phyloP scores from a whole-genome alignment of 495 filamentous ascomycete genomes.

The Ramalina intermedia region DNA sequence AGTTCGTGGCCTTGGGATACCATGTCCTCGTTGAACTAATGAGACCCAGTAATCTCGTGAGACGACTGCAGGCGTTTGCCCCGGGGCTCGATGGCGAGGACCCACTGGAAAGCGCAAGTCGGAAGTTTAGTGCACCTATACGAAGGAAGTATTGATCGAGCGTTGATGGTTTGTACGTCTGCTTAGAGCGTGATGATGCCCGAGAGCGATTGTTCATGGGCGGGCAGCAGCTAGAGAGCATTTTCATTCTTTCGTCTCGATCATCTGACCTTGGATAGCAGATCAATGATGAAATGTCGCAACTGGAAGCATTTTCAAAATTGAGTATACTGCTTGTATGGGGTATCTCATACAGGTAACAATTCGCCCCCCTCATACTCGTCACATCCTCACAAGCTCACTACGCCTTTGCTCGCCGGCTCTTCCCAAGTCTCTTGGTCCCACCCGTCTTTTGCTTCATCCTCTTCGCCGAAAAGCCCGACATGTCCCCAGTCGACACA shows the following conservation, averaged over 20 bases:
- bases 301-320: not conserved
- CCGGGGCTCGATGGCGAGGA: constrained; percentile 1
- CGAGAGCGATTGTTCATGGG: not conserved
- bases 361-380: not conserved
- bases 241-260: no score
- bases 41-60: constrained; percentile 10
- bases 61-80: constrained; percentile 12
- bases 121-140: constrained; percentile 8
- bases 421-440: constrained; percentile 49
- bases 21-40: not conserved
- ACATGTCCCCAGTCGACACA: constrained; percentile 58
- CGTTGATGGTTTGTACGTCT: not conserved
- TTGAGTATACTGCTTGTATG: not conserved
- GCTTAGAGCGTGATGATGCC: constrained; percentile 2
- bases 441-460: constrained; percentile 51
- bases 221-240: no score
- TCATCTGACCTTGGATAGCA: no score
- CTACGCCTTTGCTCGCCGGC: constrained; percentile 32
- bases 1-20: not conserved
- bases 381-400: not conserved
- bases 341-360: constrained; percentile 2
- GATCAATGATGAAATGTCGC: no score
- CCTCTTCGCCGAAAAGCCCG: constrained; percentile 62
- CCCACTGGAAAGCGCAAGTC: constrained; percentile 1
- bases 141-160: constrained; percentile 4